A percentile compares a stretch with the other conserved stretches of the same genome.
These are phyloP conservation scores for Nosema granulosis DNA, from an alignment of 371 early-diverging fungal species.

Conservation along the genomic window DNA sequence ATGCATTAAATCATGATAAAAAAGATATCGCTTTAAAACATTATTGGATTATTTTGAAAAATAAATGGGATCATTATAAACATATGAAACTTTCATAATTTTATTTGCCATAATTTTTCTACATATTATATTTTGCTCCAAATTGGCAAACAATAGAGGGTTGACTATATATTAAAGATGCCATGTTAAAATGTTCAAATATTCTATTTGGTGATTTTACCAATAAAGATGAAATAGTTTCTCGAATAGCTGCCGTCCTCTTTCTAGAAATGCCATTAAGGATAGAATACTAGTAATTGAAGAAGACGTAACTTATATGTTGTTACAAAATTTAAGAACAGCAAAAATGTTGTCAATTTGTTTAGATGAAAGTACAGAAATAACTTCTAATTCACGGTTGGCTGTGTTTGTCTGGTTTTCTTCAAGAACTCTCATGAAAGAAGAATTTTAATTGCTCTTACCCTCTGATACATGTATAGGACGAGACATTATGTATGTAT, in stretches of 20 bases:
- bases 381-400: background rate
- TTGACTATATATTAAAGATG: background rate
- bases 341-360: background rate
- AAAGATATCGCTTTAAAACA: too few species aligned
- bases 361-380: background rate
- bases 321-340: background rate
- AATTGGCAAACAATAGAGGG: background rate
- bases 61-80: too few species aligned
- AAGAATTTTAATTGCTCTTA: background rate
- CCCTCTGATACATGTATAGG: background rate
- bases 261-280: background rate
- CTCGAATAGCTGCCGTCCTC: background rate
- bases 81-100: too few species aligned
- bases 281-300: background rate
- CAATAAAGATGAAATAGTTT: background rate
- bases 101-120: background rate
- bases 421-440: background rate
- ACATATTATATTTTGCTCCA: background rate
- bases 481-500: background rate
- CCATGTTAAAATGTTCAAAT: background rate
- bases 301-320: background rate
- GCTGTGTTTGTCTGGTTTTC: background rate
- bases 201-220: background rate
- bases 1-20: too few species aligned
- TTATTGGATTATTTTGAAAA: too few species aligned